Percentiles rank a stretch among this genome's conserved stretches.
These are phyloP conservation scores for Elsinoe arachidis DNA, from an alignment of 2,329 filamentous ascomycete genomes.

Conservation along the genomic window DNA sequence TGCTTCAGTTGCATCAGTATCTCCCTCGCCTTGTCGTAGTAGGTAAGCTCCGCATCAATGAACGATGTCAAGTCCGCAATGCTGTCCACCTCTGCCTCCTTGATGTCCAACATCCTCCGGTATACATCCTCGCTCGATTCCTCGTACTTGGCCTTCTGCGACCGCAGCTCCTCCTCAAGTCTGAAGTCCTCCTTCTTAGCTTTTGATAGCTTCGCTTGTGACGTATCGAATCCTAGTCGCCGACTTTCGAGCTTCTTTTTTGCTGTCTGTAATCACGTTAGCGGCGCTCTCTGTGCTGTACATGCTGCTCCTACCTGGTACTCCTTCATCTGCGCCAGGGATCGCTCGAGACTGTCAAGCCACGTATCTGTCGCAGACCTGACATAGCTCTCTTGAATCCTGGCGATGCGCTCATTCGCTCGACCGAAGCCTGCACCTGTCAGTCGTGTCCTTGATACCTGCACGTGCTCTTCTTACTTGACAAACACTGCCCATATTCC, in stretches of 20 bases:
- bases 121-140: slow-evolving; percentile 88
- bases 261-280: slow-evolving; percentile 45
- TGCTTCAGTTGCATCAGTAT: slow-evolving; percentile 63
- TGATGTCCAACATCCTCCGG: slow-evolving; percentile 91
- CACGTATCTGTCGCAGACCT: slow-evolving; percentile 70
- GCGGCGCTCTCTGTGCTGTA: not conserved
- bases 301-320: slow-evolving; percentile 61
- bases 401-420: slow-evolving; percentile 78
- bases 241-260: slow-evolving; percentile 92
- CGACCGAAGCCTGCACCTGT: slow-evolving; percentile 57
- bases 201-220: slow-evolving; percentile 83
- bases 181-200: slow-evolving; percentile 89
- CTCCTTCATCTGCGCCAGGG: slow-evolving; percentile 90
- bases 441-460: not conserved
- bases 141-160: slow-evolving; percentile 91
- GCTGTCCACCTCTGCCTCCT: slow-evolving; percentile 79
- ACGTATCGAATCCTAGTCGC: slow-evolving; percentile 83
- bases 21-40: slow-evolving; percentile 83
- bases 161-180: slow-evolving; percentile 82
- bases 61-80: slow-evolving; percentile 71
- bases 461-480: slow-evolving; percentile 33
- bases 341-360: slow-evolving; percentile 86
- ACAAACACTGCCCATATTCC: slow-evolving; percentile 80
- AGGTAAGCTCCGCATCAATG: slow-evolving; percentile 80
- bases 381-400: slow-evolving; percentile 76